Evolutionary conservation across 148 eudicot species (phyloP).

Genomic region (Talinum fruticosum): DNA sequence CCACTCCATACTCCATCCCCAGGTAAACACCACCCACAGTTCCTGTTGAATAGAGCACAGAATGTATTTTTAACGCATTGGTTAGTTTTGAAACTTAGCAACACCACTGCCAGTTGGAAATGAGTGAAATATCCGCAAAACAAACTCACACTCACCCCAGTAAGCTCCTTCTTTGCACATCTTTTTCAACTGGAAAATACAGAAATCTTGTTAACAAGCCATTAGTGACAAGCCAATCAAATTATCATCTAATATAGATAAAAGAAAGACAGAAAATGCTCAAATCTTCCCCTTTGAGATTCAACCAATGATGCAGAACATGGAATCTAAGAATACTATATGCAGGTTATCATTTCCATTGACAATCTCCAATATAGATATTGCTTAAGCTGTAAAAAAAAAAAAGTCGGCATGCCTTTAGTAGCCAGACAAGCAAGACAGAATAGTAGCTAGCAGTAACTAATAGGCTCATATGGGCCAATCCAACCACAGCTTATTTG

Average conservation of each 20-base stretch:
- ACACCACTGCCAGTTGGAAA: neutral
- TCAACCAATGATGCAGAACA: neutral
- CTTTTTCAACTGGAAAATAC: constrained; percentile 62
- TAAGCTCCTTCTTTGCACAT: constrained; percentile 94
- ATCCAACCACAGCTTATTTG: too few relatives aligned
- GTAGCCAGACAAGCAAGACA: too few relatives aligned
- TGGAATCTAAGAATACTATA: neutral
- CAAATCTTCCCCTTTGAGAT: too few relatives aligned
- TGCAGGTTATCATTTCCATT: neutral
- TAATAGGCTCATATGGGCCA: too few relatives aligned
- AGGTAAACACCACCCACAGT: constrained; percentile 78
- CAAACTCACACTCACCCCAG: constrained; percentile 64
- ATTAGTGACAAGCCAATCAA: neutral
- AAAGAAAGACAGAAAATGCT: neutral
- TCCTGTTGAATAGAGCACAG: constrained; percentile 39
- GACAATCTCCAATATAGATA: too few relatives aligned
- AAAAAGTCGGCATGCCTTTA: too few relatives aligned
- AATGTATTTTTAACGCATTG: neutral
- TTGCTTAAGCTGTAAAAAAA: too few relatives aligned
- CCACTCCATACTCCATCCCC: constrained; percentile 85
- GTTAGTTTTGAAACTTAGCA: neutral
- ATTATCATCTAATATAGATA: neutral
- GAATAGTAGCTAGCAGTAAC: too few relatives aligned
- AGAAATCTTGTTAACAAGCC: neutral
- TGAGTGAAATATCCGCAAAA: neutral